Evolutionary conservation across 2,329 filamentous ascomycete genomes (phyloP), one percentile per base, ranked within the genome.

Genomic region (Aspergillus proliferans): DNA sequence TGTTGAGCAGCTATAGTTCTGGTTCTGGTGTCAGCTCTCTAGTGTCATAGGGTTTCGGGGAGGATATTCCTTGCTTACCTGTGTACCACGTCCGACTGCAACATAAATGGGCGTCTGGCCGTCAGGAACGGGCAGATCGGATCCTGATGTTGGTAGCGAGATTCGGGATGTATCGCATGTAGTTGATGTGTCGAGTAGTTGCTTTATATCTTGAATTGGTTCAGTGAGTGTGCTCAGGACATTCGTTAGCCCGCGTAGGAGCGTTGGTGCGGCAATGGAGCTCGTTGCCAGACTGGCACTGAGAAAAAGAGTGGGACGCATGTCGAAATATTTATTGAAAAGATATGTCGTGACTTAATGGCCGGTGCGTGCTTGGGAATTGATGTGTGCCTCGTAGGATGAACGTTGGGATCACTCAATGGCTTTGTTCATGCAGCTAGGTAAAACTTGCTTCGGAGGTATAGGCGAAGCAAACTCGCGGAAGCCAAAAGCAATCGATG

Each of bases 1-100:
- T 47, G 78, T 72, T 50, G 80, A 75, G 76, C 92, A 96, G 46
- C 88, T 94, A 76, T 96, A 97, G 78, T 96, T 96, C 73, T 96
- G 15, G 6, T 6, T 15, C n/a, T 28, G 8, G 28, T 8, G 85
- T 39, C 33, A 18, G n/a, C 24, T 47, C 41, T 54, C 42, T 47
- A 51, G 60, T 55, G 38, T 6, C 15, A 24, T 9, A 9, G 22
- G 15, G 12, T 6, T 43, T 26, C 2, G 6, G 6, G 33, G n/a
- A 8, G 9, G n/a, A 14, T 7, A 26, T 38, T 43, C 18, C 39
- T 18, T 33, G 24, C 66, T 54, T 66, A 76, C 73, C 65, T 76
- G 73, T 6, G 87, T 93, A 52, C 92, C 92, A 41, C 88, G 85
- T 61, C 92, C 92, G 53, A 96, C 76, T 64, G 86, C 88, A 47